A percentile compares a stretch with the other conserved stretches of the same genome.
Conservation (phyloP, 768 basidiomycete genomes). For the Mycena sanguinolenta region DNA sequence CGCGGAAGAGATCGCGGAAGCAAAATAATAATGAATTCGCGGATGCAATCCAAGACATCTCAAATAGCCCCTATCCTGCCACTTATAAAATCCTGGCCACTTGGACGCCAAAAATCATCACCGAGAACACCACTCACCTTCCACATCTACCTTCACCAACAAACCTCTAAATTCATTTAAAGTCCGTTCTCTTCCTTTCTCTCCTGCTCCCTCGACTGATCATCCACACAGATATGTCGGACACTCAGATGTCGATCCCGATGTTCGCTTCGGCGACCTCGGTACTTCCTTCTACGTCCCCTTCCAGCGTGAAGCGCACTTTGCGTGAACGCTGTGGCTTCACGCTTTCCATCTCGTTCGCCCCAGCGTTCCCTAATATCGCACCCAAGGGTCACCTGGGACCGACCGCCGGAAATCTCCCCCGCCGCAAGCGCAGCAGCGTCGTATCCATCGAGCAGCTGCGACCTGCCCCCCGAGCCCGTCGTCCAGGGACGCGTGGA, state of each 20-base stretch:
- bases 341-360: background rate
- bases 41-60: too few species aligned
- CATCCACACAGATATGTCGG: background rate
- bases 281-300: background rate
- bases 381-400: background rate
- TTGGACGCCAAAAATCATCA: too few species aligned
- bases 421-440: conserved; percentile 22
- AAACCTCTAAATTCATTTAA: background rate
- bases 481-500: background rate
- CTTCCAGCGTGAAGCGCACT: background rate
- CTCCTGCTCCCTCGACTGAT: background rate
- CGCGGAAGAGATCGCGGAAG: too few species aligned
- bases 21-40: too few species aligned
- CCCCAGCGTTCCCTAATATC: background rate
- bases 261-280: background rate
- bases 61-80: too few species aligned
- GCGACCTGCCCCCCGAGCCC: background rate
- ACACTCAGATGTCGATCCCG: background rate
- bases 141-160: too few species aligned
- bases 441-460: conserved; percentile 11
- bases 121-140: too few species aligned
- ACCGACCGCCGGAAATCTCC: background rate
- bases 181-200: too few species aligned
- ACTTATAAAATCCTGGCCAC: too few species aligned
- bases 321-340: conserved; percentile 2